Conservation (phyloP, 345 rosid species). For the Murraya paniculata region DNA sequence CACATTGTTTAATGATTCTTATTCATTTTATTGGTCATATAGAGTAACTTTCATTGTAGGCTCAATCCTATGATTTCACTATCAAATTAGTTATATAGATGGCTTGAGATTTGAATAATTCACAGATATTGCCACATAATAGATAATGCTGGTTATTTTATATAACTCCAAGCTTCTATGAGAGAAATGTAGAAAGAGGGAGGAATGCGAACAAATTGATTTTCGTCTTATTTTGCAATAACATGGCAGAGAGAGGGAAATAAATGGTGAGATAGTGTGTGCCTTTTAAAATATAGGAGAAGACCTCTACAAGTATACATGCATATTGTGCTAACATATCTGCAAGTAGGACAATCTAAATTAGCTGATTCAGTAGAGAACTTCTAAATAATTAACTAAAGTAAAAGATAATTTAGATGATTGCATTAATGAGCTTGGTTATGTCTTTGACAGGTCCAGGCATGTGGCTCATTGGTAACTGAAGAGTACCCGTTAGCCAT, state of each 20-base stretch:
- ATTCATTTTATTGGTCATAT: neutral
- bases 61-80: neutral
- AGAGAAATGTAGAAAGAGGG: neutral
- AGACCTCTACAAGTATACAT: neutral
- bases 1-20: neutral
- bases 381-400: neutral
- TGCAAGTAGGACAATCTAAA: neutral
- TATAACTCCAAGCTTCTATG: neutral
- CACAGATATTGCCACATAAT: neutral
- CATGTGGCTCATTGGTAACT: slow-evolving; percentile 62
- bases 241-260: neutral
- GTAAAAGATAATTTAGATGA: neutral
- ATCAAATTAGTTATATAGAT: neutral
- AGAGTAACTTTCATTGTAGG: neutral
- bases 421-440: neutral
- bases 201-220: neutral
- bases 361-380: neutral
- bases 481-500: slow-evolving; percentile 67
- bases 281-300: neutral
- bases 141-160: neutral
- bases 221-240: neutral
- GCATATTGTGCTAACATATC: neutral
- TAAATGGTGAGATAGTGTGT: neutral
- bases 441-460: slow-evolving; percentile 44
- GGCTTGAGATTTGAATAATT: neutral